Evolutionary conservation across 2,329 filamentous ascomycete genomes (phyloP).

Genomic region (Pestalotiopsis sp.): DNA sequence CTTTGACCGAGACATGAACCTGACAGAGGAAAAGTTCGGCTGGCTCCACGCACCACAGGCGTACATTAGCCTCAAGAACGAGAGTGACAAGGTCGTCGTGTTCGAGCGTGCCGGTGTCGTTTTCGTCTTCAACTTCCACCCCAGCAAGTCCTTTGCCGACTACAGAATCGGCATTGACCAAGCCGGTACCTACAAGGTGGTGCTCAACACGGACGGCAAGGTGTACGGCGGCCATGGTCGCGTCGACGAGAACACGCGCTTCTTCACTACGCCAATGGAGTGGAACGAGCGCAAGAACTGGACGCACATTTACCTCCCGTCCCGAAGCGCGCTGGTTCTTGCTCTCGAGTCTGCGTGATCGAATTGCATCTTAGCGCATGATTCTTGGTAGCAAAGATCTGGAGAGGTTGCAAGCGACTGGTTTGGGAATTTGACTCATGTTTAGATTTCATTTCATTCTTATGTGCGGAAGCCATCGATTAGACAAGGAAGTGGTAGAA

Average conservation of each 20-base stretch:
- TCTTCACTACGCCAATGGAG: slow-evolving; percentile 86
- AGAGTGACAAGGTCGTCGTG: slow-evolving; percentile 90
- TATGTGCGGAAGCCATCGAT: neutral
- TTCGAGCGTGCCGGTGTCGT: slow-evolving; percentile 90
- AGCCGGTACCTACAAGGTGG: slow-evolving; percentile 82
- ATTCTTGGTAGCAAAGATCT: neutral
- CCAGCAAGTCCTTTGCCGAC: slow-evolving; percentile 81
- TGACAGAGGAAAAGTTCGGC: slow-evolving; percentile 82
- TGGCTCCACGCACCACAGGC: slow-evolving; percentile 88
- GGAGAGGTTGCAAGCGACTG: neutral
- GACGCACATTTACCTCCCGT: slow-evolving; percentile 88
- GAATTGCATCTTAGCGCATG: neutral
- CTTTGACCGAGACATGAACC: slow-evolving; percentile 92
- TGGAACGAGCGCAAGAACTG: slow-evolving; percentile 94
- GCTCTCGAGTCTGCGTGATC: slow-evolving; percentile 32
- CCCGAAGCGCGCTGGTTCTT: slow-evolving; percentile 68
- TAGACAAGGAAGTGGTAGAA: neutral
- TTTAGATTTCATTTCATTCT: neutral
- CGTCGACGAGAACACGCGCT: slow-evolving; percentile 78
- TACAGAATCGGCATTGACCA: slow-evolving; percentile 89
- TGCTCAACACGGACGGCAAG: slow-evolving; percentile 79
- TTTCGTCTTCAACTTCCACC: slow-evolving; percentile 97
- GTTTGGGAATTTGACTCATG: neutral
- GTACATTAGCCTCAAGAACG: slow-evolving; percentile 92
- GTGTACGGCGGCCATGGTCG: slow-evolving; percentile 80